Conservation (phyloP, 1,139 yeast species). For the Diutina rugosa region DNA sequence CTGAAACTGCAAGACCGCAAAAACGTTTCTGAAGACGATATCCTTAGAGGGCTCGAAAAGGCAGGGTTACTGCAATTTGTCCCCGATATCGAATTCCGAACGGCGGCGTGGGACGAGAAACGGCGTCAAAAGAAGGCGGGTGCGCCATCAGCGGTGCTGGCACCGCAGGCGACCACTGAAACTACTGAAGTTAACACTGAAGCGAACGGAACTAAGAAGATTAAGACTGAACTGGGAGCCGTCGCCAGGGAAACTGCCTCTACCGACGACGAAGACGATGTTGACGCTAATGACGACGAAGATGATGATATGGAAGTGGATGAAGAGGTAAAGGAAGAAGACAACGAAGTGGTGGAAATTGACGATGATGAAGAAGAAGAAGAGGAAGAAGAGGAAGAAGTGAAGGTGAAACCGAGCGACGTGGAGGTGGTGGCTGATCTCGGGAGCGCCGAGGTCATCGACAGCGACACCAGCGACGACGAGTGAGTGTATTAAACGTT, state of each 20-base stretch:
- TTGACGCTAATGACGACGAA: slow-evolving; percentile 3
- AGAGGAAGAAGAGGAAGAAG: slow-evolving; percentile 3
- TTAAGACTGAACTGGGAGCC: slow-evolving; percentile 3
- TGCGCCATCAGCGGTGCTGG: slow-evolving; percentile 11
- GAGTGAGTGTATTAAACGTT: neutral
- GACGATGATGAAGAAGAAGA: slow-evolving; percentile 3
- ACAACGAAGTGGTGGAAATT: slow-evolving; percentile 3
- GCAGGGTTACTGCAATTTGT: slow-evolving; percentile 43
- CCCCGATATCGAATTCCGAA: slow-evolving; percentile 39
- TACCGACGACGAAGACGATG: slow-evolving; percentile 7
- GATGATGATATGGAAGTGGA: slow-evolving; percentile 5
- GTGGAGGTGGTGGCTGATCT: slow-evolving; percentile 6
- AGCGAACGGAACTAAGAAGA: slow-evolving; percentile 6
- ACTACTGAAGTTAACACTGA: neutral
- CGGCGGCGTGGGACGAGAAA: slow-evolving; percentile 28
- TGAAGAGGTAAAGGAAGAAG: slow-evolving; percentile 6
- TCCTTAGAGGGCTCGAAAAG: slow-evolving; percentile 42
- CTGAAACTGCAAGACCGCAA: slow-evolving; percentile 43
- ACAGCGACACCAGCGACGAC: slow-evolving; percentile 3
- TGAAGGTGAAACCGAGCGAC: slow-evolving; percentile 5
- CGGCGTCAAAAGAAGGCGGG: slow-evolving; percentile 26
- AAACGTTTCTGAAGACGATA: slow-evolving; percentile 54
- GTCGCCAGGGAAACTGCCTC: slow-evolving; percentile 3
- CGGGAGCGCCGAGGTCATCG: slow-evolving; percentile 1
- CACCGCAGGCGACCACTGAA: neutral